phyloP scores from a whole-genome alignment of 805 yeast species.

The Sugiyamaella marilandica region DNA sequence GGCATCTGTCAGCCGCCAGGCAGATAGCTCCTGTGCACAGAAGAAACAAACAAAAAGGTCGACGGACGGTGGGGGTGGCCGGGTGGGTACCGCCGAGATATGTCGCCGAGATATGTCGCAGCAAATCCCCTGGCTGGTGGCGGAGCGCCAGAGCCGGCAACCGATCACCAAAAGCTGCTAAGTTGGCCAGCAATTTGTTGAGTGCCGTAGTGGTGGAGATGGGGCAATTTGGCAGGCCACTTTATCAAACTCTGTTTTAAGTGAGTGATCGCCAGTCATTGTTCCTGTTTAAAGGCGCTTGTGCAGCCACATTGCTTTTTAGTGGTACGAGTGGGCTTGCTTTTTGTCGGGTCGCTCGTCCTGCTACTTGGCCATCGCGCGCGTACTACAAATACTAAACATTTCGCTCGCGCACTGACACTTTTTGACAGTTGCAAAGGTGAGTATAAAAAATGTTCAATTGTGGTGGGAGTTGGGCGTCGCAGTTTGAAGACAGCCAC shows the following conservation, averaged over 20 bases:
- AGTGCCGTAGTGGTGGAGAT: not conserved
- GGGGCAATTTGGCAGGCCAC: not conserved
- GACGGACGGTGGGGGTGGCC: no score
- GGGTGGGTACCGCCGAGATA: no score
- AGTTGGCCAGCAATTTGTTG: not conserved
- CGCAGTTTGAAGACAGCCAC: no score
- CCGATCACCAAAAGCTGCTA: not conserved
- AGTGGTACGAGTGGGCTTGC: not conserved
- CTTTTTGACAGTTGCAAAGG: no score
- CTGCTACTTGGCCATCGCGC: not conserved
- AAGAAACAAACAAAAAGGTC: no score
- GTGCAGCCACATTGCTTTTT: constrained; percentile 1
- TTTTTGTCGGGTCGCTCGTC: not conserved
- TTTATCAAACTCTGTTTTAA: constrained; percentile 1
- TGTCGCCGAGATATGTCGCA: no score
- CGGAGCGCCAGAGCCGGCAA: no score
- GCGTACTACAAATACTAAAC: not conserved
- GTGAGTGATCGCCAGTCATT: constrained; percentile 2
- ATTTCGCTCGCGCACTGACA: not conserved
- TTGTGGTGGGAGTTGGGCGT: no score
- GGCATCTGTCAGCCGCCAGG: no score
- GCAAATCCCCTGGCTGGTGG: no score
- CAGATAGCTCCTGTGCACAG: no score
- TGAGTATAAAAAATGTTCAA: no score
- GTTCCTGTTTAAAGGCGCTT: not conserved